Percentiles rank a stretch among this genome's conserved stretches.
These are phyloP conservation scores for Mytilinidion resinicola DNA, from an alignment of 495 filamentous ascomycete species.

Conservation along the genomic window DNA sequence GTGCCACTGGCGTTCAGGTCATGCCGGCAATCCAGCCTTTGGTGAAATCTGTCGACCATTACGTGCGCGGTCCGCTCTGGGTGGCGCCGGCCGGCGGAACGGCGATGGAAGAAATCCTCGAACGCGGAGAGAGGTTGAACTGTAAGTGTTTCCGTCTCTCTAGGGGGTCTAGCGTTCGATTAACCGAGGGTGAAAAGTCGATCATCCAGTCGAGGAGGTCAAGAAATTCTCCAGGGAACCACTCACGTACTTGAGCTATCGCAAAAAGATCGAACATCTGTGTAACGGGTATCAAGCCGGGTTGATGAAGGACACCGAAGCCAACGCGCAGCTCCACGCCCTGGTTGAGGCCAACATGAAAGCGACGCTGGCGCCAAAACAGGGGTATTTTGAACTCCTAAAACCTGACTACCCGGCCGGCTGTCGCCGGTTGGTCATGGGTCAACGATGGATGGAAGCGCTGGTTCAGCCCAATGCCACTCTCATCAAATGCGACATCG, in stretches of 20 bases:
- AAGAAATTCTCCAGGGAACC: background rate
- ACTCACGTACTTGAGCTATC: background rate
- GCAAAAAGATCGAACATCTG: background rate
- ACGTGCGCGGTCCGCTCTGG: background rate
- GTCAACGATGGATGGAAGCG: slow-evolving; percentile 3
- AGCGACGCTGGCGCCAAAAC: background rate
- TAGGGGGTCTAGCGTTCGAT: too few relatives aligned
- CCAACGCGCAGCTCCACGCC: background rate
- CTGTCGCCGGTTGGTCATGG: slow-evolving; percentile 8
- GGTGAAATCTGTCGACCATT: background rate
- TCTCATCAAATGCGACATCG: slow-evolving; percentile 2
- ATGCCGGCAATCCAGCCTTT: background rate
- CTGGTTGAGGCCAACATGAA: background rate
- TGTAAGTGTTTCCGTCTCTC: background rate
- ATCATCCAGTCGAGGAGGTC: background rate
- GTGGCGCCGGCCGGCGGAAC: background rate
- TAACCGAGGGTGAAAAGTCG: background rate
- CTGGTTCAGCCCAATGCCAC: slow-evolving; percentile 12
- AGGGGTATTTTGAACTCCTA: background rate
- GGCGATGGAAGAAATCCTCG: background rate
- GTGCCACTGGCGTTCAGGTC: background rate
- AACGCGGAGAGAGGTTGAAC: background rate
- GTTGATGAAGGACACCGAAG: background rate
- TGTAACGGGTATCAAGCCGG: background rate
- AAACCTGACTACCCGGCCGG: slow-evolving; percentile 7